A percentile compares a stretch with the other conserved stretches of the same genome.
Conservation (phyloP, 306 rosid species). For the Prunus padus region DNA sequence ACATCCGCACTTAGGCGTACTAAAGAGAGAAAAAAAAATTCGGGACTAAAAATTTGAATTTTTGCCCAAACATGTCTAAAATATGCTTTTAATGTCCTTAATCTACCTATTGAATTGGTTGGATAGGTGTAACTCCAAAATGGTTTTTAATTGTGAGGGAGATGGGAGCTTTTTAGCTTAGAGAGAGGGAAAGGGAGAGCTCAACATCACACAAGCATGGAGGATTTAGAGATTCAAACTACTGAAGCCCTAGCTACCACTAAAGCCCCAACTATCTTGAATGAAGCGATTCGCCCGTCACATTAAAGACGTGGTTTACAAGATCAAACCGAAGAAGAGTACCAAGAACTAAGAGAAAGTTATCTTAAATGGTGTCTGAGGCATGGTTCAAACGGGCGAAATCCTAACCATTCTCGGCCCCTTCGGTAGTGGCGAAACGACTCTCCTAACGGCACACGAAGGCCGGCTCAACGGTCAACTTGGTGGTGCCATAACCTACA, state of each 20-base stretch:
- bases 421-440: conserved; percentile 83
- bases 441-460: conserved; percentile 62
- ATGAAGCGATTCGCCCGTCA: conserved; percentile 40
- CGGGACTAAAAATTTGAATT: no score
- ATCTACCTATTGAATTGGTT: no score
- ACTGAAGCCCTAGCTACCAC: neutral
- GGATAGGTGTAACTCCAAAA: no score
- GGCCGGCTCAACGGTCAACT: conserved; percentile 54
- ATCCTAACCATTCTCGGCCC: conserved; percentile 85
- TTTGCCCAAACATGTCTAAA: no score
- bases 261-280: conserved; percentile 20
- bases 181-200: no score
- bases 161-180: neutral
- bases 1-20: no score
- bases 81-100: no score
- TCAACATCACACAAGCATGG: neutral
- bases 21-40: no score
- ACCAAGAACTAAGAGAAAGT: conserved; percentile 33
- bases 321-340: conserved; percentile 31
- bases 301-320: conserved; percentile 50
- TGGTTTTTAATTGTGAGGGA: no score
- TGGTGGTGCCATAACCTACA: conserved; percentile 29
- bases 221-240: conserved; percentile 49
- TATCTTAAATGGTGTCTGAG: conserved; percentile 56
- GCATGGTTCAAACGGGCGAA: conserved; percentile 60